Conservation (phyloP, 2,329 filamentous ascomycete species). For the Microdochium paspali region DNA sequence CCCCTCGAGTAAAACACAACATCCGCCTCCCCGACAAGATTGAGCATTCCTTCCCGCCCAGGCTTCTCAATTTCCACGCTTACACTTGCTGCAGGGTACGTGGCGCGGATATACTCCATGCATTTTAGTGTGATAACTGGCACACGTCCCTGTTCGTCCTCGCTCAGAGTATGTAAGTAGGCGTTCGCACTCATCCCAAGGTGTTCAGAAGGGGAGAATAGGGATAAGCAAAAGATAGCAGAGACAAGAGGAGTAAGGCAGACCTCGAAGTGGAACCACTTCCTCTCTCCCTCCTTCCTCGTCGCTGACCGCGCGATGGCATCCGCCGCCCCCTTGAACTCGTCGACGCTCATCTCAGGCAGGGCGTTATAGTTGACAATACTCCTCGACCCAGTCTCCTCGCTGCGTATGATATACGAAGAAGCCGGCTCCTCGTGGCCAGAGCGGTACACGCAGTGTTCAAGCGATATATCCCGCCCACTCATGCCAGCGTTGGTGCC, state of each 20-base stretch:
- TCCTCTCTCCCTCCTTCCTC: conserved; percentile 21
- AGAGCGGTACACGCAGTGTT: conserved; percentile 50
- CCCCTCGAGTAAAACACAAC: conserved; percentile 64
- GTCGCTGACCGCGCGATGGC: not conserved
- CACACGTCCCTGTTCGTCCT: conserved; percentile 45
- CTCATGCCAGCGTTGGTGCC: no score
- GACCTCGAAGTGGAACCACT: conserved; percentile 69
- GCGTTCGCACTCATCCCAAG: no score
- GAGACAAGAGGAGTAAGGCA: conserved; percentile 1
- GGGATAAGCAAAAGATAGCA: not conserved
- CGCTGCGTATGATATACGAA: conserved; percentile 60
- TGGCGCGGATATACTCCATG: conserved; percentile 43
- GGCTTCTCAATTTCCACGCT: conserved; percentile 71
- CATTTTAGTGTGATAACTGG: conserved; percentile 51
- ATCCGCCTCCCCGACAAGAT: conserved; percentile 53
- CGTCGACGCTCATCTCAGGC: conserved; percentile 54
- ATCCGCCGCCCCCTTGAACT: conserved; percentile 40
- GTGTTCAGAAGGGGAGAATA: no score
- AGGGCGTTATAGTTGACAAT: conserved; percentile 63
- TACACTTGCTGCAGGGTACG: conserved; percentile 35
- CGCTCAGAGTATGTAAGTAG: no score
- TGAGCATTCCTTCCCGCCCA: conserved; percentile 44
- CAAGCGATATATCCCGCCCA: conserved; percentile 33
- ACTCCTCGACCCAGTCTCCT: conserved; percentile 50
- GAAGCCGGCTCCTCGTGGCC: conserved; percentile 48